Percentiles rank a stretch among this genome's conserved stretches.
These are phyloP conservation scores for Erodium moschatum DNA, from an alignment of 441 rosid species.

Conservation along the genomic window DNA sequence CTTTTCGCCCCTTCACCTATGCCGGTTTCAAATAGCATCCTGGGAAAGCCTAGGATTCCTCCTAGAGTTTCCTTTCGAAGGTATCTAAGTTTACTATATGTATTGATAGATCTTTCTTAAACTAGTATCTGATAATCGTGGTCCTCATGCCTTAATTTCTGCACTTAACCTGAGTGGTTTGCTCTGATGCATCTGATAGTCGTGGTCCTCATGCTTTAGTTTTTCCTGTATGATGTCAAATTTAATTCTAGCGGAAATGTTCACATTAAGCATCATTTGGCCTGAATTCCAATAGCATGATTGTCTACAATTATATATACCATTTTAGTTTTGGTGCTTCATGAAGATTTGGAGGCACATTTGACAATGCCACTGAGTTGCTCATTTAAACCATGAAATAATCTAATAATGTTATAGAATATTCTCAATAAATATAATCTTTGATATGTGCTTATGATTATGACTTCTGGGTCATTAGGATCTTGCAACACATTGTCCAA, in stretches of 20 bases:
- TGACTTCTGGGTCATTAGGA: not conserved
- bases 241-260: not conserved
- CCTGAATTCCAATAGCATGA: not conserved
- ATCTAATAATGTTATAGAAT: not conserved
- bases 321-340: not conserved
- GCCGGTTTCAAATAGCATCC: conserved; percentile 23
- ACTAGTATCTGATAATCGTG: not conserved
- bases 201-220: not conserved
- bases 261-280: not conserved
- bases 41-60: conserved; percentile 21
- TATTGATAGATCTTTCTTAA: not conserved
- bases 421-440: not conserved
- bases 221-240: not conserved
- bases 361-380: not conserved
- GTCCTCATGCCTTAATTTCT: not conserved
- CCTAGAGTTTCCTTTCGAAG: conserved; percentile 2
- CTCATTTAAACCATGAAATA: too few relatives aligned
- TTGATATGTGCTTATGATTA: too few relatives aligned
- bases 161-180: not conserved
- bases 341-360: not conserved
- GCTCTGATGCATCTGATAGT: not conserved
- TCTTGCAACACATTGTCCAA: not conserved
- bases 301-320: not conserved
- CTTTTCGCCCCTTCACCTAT: conserved; percentile 27
- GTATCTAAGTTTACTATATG: not conserved